Evolutionary conservation across 495 filamentous ascomycete genomes (phyloP), one percentile per base, ranked within the genome.

Genomic region (Neurospora sp.): DNA sequence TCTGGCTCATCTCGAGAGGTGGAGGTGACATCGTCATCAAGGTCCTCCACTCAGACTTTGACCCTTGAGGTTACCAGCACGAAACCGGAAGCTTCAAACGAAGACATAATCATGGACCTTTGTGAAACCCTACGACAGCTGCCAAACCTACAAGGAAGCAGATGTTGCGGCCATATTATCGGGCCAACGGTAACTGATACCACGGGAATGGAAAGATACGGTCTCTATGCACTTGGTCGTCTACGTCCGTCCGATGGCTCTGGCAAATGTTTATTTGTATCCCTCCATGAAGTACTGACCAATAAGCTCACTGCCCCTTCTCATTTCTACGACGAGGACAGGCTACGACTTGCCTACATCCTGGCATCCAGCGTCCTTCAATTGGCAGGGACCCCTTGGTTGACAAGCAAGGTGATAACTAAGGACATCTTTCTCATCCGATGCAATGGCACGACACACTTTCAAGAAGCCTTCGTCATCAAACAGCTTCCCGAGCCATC

Each of bases 91-190:
- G 4, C 2, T 0, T 2, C 46, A 27, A 27, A 53, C 31, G 59
- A 76, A 9, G 69, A 73, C 11, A 70, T 80, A 2, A 73, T 72
- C 5, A 59, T 72, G 35, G 39, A 41, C 2, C 48, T 72, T 39
- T 44, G 71, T 71, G 40, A 42, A 8, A 39, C 18, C 9, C 8
- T 14, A 10, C 31, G 18, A 8, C 14, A 27, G 5, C 38, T 16
- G 2, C 6, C 39, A n/a, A 22, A 0, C 31, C 8, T 12, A 31
- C 14, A 70, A n/a, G 37, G 14, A 27, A 20, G 10, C 68, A 18
- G 39, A 20, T 68, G 31, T 18, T n/a, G 6, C 73, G 74, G 71
- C 27, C 70, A 35, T 31, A 74, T 31, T 2, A 72, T 10, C 27
- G 72, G 10, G 35, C 69, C 53, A 72, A 48, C 48, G 22, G 31